A percentile compares a stretch with the other conserved stretches of the same genome.
phyloP scores from a whole-genome alignment of 2,329 filamentous ascomycete species.

The Botrytis tulipae region DNA sequence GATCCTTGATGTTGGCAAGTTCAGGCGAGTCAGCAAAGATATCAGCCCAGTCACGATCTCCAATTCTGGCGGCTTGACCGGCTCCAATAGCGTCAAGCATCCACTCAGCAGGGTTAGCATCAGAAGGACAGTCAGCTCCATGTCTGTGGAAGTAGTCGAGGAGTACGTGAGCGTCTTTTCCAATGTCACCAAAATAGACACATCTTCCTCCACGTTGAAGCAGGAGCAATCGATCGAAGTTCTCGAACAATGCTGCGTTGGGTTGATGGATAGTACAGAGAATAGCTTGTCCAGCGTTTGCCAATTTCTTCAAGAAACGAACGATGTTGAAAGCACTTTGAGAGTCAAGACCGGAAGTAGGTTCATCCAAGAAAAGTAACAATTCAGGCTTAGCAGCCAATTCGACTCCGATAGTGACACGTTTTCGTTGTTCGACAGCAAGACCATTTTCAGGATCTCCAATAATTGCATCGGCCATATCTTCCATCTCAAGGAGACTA shows the following conservation, averaged over 20 bases:
- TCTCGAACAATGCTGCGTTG: slow-evolving; percentile 66
- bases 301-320: slow-evolving; percentile 57
- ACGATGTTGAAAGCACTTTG: slow-evolving; percentile 61
- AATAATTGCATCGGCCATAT: slow-evolving; percentile 64
- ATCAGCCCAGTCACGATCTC: slow-evolving; percentile 62
- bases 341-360: slow-evolving; percentile 57
- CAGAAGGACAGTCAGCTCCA: slow-evolving; percentile 51
- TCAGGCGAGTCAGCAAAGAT: slow-evolving; percentile 60
- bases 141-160: slow-evolving; percentile 47
- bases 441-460: slow-evolving; percentile 59
- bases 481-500: slow-evolving; percentile 62
- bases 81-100: slow-evolving; percentile 64
- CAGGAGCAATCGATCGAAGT: slow-evolving; percentile 65
- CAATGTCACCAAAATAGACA: slow-evolving; percentile 68
- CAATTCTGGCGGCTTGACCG: slow-evolving; percentile 58
- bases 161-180: slow-evolving; percentile 58
- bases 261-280: slow-evolving; percentile 71
- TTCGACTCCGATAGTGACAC: slow-evolving; percentile 62
- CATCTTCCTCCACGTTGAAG: slow-evolving; percentile 62
- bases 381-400: slow-evolving; percentile 58
- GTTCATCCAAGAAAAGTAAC: slow-evolving; percentile 59
- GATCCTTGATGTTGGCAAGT: slow-evolving; percentile 52
- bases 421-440: slow-evolving; percentile 65
- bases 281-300: slow-evolving; percentile 63
- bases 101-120: slow-evolving; percentile 59